Evolutionary conservation across 495 filamentous ascomycete species (phyloP).

Genomic region (Xylaria bambusicola): DNA sequence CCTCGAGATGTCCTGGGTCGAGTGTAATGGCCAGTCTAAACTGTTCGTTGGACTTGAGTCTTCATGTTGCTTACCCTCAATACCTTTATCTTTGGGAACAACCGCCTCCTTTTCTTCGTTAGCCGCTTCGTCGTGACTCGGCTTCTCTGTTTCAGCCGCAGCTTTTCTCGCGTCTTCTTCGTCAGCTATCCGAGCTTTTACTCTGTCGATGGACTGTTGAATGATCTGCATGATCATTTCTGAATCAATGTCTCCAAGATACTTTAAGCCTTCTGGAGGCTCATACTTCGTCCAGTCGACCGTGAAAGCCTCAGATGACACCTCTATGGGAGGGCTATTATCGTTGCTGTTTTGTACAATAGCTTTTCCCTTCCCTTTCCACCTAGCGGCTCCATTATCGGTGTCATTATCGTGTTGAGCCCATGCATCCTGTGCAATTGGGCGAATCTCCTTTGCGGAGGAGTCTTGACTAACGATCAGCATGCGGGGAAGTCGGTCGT

Average conservation of each 20-base stretch:
- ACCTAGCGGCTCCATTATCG: slow-evolving; percentile 5
- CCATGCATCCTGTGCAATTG: background rate
- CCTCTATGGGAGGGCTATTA: background rate
- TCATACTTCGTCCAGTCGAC: slow-evolving; percentile 40
- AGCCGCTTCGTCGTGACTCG: slow-evolving; percentile 15
- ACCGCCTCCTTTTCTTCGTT: slow-evolving; percentile 13
- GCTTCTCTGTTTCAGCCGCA: slow-evolving; percentile 26
- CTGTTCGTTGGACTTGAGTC: background rate
- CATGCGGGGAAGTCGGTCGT: slow-evolving; percentile 10
- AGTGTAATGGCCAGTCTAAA: background rate
- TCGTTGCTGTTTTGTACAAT: background rate
- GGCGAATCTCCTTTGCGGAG: slow-evolving; percentile 20
- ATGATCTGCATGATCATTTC: slow-evolving; percentile 34
- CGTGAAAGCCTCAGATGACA: background rate
- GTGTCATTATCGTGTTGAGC: slow-evolving; percentile 2
- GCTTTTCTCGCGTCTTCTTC: background rate
- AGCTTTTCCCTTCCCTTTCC: slow-evolving; percentile 30
- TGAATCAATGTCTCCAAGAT: slow-evolving; percentile 24
- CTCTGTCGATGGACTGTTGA: slow-evolving; percentile 33
- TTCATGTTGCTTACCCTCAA: slow-evolving; percentile 1
- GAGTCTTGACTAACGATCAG: slow-evolving; percentile 15
- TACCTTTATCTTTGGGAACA: slow-evolving; percentile 23
- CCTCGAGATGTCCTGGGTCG: background rate
- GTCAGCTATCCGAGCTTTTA: slow-evolving; percentile 32
- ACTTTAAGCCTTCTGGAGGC: slow-evolving; percentile 33